phyloP scores from a whole-genome alignment of 176 grass and related monocot species.

The Tillandsia leiboldiana region DNA sequence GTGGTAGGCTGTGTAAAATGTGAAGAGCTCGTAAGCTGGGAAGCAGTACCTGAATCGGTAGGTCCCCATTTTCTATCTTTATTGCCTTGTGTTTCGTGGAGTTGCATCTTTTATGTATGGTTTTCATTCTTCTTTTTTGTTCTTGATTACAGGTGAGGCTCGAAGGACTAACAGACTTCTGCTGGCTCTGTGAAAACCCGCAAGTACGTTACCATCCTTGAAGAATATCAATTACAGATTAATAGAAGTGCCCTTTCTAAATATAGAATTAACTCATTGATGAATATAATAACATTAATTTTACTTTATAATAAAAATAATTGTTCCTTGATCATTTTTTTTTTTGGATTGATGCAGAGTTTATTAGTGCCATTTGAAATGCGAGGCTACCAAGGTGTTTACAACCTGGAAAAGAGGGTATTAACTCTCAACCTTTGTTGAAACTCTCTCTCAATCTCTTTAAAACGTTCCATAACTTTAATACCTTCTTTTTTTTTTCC shows the following conservation, averaged over 20 bases:
- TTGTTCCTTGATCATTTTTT: neutral
- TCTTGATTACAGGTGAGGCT: conserved; percentile 60
- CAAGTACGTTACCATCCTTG: conserved; percentile 25
- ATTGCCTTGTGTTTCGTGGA: neutral
- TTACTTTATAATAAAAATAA: neutral
- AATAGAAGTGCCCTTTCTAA: neutral
- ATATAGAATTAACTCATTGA: neutral
- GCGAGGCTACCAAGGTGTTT: conserved; percentile 73
- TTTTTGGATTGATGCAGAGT: conserved; percentile 34
- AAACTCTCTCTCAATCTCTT: too few relatives aligned
- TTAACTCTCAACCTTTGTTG: neutral
- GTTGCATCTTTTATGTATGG: neutral
- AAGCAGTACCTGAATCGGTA: conserved; percentile 64
- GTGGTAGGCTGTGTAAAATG: conserved; percentile 70
- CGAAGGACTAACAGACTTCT: conserved; percentile 72
- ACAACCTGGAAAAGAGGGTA: conserved; percentile 73
- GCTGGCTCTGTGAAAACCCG: conserved; percentile 83
- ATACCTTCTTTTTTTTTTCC: neutral
- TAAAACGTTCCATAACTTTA: neutral
- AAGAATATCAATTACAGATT: neutral
- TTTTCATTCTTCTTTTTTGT: conserved; percentile 6
- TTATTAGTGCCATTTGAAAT: conserved; percentile 82
- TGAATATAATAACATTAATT: neutral
- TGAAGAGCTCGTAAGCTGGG: conserved; percentile 65
- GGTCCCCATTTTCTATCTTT: neutral